phyloP scores from a whole-genome alignment of 2,329 filamentous ascomycete genomes.

The Calcarisporium arbuscula region DNA sequence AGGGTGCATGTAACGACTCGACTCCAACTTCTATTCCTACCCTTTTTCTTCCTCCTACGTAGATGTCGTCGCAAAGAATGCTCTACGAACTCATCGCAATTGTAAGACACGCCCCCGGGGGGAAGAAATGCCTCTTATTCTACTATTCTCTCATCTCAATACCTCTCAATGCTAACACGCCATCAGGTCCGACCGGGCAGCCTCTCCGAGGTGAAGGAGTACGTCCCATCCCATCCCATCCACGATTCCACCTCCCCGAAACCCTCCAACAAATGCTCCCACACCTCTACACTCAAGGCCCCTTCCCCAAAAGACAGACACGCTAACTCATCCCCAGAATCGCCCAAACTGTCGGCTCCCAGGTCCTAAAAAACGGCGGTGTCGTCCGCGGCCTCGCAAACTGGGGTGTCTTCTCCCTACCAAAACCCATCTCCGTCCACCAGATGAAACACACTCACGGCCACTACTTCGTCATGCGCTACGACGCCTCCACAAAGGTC shows the following conservation, averaged over 20 bases:
- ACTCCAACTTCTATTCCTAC: conserved; percentile 8
- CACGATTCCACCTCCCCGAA: conserved; percentile 4
- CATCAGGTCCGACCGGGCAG: conserved; percentile 83
- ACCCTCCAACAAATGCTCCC: conserved; percentile 6
- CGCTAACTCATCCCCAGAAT: no score
- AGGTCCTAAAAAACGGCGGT: conserved; percentile 76
- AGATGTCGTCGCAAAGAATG: conserved; percentile 54
- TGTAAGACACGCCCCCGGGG: conserved; percentile 48
- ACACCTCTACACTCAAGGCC: neutral
- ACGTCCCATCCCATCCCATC: conserved; percentile 29
- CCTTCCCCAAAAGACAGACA: neutral
- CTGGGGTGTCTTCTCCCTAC: conserved; percentile 89
- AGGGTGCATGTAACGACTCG: no score
- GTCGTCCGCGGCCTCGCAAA: conserved; percentile 90
- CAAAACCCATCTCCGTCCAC: conserved; percentile 70
- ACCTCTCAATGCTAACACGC: conserved; percentile 10
- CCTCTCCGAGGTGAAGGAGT: conserved; percentile 93
- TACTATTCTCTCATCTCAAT: neutral
- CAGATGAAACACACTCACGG: conserved; percentile 78
- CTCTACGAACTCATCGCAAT: conserved; percentile 97
- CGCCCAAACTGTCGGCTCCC: conserved; percentile 73
- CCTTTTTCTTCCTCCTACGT: conserved; percentile 10
- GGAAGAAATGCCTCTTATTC: neutral
- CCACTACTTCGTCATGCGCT: conserved; percentile 98
- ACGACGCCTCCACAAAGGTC: conserved; percentile 68